phyloP scores from a whole-genome alignment of 2,329 filamentous ascomycete genomes.

The Xylaria hypoxylon region DNA sequence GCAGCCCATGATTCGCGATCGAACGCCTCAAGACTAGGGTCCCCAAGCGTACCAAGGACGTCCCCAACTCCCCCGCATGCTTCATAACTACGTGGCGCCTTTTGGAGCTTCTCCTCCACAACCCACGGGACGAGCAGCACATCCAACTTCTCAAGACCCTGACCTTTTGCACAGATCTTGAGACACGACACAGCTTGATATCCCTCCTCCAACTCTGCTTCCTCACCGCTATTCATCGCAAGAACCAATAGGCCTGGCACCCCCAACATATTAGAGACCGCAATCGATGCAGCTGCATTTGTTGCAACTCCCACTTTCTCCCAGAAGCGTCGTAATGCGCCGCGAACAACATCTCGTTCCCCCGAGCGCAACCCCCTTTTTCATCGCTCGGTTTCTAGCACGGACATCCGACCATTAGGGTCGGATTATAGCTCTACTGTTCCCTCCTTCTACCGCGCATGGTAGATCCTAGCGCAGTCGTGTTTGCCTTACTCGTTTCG shows the following conservation, averaged over 20 bases:
- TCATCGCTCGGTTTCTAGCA: neutral
- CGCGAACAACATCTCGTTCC: neutral
- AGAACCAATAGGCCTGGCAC: neutral
- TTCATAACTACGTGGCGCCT: neutral
- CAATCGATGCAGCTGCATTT: neutral
- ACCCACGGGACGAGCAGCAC: neutral
- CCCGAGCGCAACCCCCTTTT: neutral
- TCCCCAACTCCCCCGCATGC: conserved; percentile 27
- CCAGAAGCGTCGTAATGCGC: neutral
- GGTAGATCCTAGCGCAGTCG: neutral
- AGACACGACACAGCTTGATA: conserved; percentile 7
- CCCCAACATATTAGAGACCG: neutral
- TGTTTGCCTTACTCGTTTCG: neutral
- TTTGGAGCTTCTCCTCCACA: neutral
- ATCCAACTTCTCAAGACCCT: neutral
- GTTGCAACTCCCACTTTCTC: neutral
- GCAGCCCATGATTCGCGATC: conserved; percentile 22
- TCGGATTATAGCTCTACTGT: neutral
- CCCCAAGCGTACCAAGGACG: conserved; percentile 5
- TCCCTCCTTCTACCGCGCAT: neutral
- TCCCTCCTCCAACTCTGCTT: conserved; percentile 5
- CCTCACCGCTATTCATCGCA: conserved; percentile 6
- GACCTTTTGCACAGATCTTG: neutral
- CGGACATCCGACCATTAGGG: conserved; percentile 7
- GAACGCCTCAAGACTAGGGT: conserved; percentile 1